Percentiles rank a stretch among this genome's conserved stretches.
phyloP scores from a whole-genome alignment of 306 rosid species.

The Vigna unguiculata region DNA sequence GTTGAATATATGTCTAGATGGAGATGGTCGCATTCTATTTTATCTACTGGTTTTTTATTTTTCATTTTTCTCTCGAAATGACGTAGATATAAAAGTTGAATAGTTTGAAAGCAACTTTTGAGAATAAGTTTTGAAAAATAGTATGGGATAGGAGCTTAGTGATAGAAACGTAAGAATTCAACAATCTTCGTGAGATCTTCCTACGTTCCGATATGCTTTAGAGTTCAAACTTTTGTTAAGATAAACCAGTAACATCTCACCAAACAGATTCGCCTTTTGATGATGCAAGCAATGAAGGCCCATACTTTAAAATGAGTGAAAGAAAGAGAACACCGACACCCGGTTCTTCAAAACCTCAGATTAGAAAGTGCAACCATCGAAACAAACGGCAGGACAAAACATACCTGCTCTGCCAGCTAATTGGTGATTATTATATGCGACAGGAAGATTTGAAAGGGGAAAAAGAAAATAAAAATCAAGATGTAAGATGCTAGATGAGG shows the following conservation, averaged over 20 bases:
- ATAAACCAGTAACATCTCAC: constrained; percentile 39
- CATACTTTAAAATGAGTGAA: constrained; percentile 15
- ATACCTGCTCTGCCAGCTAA: constrained; percentile 88
- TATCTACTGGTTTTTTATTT: background rate
- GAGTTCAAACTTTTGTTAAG: constrained; percentile 12
- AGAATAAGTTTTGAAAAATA: constrained; percentile 10
- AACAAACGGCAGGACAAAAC: constrained; percentile 64
- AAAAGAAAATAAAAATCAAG: constrained; percentile 24
- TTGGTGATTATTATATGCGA: constrained; percentile 55
- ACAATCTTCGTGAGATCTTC: constrained; percentile 16
- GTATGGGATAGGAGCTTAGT: background rate
- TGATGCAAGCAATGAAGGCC: constrained; percentile 43
- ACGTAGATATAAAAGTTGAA: background rate
- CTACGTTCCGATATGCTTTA: constrained; percentile 31
- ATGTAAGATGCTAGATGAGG: constrained; percentile 32
- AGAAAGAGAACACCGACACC: constrained; percentile 62
- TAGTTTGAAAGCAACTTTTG: constrained; percentile 33
- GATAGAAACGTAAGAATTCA: constrained; percentile 33
- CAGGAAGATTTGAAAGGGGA: constrained; percentile 46
- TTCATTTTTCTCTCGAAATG: background rate
- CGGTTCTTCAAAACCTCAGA: constrained; percentile 47
- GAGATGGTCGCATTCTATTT: background rate
- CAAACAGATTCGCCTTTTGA: constrained; percentile 46
- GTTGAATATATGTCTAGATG: background rate
- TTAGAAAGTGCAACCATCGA: constrained; percentile 45